Base-by-base conservation (phyloP, 2,329 filamentous ascomycete species). In the Dactylellina haptotyla region DNA sequence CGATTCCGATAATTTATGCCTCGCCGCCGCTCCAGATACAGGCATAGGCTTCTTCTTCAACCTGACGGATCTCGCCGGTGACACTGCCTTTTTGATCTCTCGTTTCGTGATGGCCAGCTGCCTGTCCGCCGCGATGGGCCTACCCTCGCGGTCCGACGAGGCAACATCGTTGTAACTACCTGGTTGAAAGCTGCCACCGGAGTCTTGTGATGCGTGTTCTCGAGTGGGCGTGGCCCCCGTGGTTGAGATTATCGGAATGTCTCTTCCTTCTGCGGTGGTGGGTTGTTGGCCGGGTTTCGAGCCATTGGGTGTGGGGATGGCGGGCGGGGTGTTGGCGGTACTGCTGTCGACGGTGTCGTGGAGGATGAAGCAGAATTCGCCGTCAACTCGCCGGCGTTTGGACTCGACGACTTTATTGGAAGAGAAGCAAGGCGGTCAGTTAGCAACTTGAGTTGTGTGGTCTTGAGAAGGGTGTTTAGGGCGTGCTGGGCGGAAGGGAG, bases 1-100 rank as follows among this genome's bases (percentile, higher is more conserved):
- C 4, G 67, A 72, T 32, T 72, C 59, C 25, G 67, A 72, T 32
- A 72, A 46, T 25, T 53, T 56, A 25, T 72, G 67, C 18, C 67
- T 16, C n/a, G 59, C 28, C 5, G 43, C 34, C n/a, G n/a, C n/a
- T n/a, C n/a, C n/a, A n/a, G n/a, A n/a, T 18, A 72, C 37, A 1
- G 67, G 59, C 23, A 32, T 51, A 16, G 67, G 67, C 32, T 72
- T 72, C 59, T 72, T 72, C 53, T 72, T 72, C 53, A 72, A 32
- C 59, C 67, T 59, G 10, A 65, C 67, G n/a, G 67, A 72, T 39
- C 67, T 53, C 14, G 67, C 67, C 45, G 67, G 67, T 39, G 67
- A 72, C 20, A 72, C 67, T 1, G 67, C 67, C 53, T 72, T 72
- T 39, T 72, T 72, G 54, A 72, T 72, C 39, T 72, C 67, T 16